Evolutionary conservation across 208 protist genomes (phyloP), one percentile per base, ranked within the genome.

Genomic region (Trypanosoma mega): DNA sequence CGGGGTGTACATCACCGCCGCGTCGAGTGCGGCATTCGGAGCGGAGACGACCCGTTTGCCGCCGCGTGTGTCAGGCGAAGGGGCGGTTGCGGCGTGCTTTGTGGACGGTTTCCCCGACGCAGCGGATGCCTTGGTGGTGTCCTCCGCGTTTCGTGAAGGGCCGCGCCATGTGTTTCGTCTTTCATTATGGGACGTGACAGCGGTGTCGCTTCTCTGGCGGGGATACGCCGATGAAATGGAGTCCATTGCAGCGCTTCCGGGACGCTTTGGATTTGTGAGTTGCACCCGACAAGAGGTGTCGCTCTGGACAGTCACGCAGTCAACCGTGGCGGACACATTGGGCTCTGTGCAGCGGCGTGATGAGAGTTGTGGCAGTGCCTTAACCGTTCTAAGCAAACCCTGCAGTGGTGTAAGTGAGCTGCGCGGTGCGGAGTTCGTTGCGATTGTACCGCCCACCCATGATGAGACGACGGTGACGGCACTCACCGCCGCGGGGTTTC

Each of bases 361-460:
- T 7, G 55, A 31, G 9, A 48, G 11, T n/a, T 36, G 47, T 16
- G 47, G 23, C 51, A 44, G 44, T n/a, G 9, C 16, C 7, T 48
- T 87, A 4, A 67, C 79, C 0, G 72, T 92, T 31, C 66, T 87
- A 21, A 88, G 78, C 41, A 80, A 76, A 20, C 48, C 54, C 27
- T 94, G 83, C 63, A 80, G 65, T 50, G 58, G 53, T 3, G 80
- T 94, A 2, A 78, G 78, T 9, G 82, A 90, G 57, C 62, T 94
- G 37, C 45, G 47, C 1, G 81, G 72, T 37, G 78, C 62, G 11
- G 63, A 78, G 48, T 94, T 80, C 68, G 72, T 85, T 82, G 75
- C 63, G 20, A 60, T 58, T 24, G 29, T 64, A 14, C 31, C 62
- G n/a, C 55, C 51, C 3, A 58, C 50, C n/a, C 50, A 44, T 14